Evolutionary conservation across 495 filamentous ascomycete species (phyloP), one percentile per base, ranked within the genome.

Genomic region (Astrothelium subdiscretum): DNA sequence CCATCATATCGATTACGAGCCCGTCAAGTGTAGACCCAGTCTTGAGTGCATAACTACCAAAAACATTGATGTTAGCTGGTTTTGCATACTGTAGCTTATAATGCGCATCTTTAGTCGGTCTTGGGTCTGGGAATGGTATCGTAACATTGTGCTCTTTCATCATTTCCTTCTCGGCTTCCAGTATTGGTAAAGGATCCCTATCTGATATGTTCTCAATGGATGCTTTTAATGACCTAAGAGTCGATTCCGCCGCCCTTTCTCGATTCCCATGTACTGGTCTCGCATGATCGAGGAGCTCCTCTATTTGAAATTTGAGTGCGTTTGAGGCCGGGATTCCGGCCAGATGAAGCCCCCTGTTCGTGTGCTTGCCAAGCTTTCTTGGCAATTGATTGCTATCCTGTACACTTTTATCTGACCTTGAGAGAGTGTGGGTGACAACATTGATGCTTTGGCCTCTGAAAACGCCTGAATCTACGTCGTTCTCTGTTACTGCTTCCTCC

Each of bases 271-370:
- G 88, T 64, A 87, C 81, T 29, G 86, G 79, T 69, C 80, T 80
- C 42, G 89, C 78, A 62, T 88, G 84, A 24, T 78, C 75, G 64
- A 97, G 70, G 48, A 98, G 74, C 67, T 96, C 91, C 62, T 96
- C 88, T 26, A 91, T 81, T 74, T 97, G 89, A 32, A 98, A 76
- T 66, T 92, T 87, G 75, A 97, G 95, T 65, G 90, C 77, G 68
- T 81, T 89, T 38, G 83, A 87, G 65, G 85, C 85, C 74, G 82
- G 87, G 1, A 58, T 61, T n/a, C 59, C 65, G 4, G 32, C 38
- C 59, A 26, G 12, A 32, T 20, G 38, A n/a, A 61, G 35, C 29
- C 12, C 54, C 11, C 5, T 31, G 18, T 6, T 42, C 26, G 27
- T 26, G 62, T 62, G 44, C 10, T 62, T 57, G 42, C 58, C 44